Evolutionary conservation across 305 asterid species (phyloP).

Genomic region (Lippia alba): DNA sequence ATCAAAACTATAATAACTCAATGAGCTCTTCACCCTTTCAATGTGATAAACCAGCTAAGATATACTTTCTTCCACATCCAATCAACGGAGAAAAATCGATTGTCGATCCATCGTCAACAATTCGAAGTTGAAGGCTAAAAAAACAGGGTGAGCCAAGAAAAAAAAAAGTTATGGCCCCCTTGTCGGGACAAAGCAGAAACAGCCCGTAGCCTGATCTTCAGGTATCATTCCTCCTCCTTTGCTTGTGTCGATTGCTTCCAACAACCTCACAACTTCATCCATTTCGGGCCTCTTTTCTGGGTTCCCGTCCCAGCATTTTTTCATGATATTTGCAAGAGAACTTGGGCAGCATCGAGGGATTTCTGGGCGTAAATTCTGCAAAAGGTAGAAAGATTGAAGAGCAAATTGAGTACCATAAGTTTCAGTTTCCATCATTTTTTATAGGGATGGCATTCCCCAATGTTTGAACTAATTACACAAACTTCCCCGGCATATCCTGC

Average conservation of each 20-base stretch:
- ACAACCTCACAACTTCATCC: constrained; percentile 50
- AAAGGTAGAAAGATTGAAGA: background rate
- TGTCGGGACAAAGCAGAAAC: constrained; percentile 50
- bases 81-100: background rate
- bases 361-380: constrained; percentile 47
- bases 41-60: background rate
- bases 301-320: constrained; percentile 53
- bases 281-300: constrained; percentile 50
- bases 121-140: background rate
- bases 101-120: background rate
- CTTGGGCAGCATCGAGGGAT: constrained; percentile 61
- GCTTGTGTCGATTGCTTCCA: constrained; percentile 53
- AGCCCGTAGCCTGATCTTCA: constrained; percentile 44
- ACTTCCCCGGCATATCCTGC: too few relatives aligned
- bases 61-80: background rate
- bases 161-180: constrained; percentile 41
- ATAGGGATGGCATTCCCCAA: too few relatives aligned
- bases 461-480: too few relatives aligned
- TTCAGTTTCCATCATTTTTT: too few relatives aligned
- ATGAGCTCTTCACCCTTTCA: background rate
- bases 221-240: constrained; percentile 64
- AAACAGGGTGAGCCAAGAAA: background rate
- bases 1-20: constrained; percentile 5
- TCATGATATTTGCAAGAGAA: constrained; percentile 49
- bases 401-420: too few relatives aligned